These are phyloP conservation scores for Penicillium hordei DNA, from an alignment of 2,329 filamentous ascomycete genomes.

Conservation along the genomic window DNA sequence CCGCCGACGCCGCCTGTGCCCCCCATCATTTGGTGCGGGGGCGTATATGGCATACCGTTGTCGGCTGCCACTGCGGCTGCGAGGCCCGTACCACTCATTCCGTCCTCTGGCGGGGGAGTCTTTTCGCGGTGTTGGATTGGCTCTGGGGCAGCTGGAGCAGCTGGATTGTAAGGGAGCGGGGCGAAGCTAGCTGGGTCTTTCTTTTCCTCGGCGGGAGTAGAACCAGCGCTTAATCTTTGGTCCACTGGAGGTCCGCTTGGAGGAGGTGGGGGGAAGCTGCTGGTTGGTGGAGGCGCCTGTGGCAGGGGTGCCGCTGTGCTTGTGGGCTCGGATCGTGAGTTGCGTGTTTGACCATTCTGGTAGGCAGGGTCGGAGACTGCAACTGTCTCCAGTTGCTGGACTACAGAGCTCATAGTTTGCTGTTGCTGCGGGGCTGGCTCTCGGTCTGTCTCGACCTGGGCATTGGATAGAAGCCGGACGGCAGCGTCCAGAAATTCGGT, in stretches of 20 bases:
- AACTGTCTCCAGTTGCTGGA: conserved; percentile 62
- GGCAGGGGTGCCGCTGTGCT: conserved; percentile 17
- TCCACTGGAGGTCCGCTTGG: conserved; percentile 21
- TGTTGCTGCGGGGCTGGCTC: conserved; percentile 37
- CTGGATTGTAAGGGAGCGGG: conserved; percentile 65
- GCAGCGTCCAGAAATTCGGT: conserved; percentile 53
- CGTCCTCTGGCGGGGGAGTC: conserved; percentile 63
- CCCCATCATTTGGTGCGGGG: conserved; percentile 27
- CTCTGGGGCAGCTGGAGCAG: conserved; percentile 64
- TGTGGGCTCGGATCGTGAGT: conserved; percentile 36
- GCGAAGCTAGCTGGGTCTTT: conserved; percentile 41
- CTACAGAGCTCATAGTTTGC: conserved; percentile 56
- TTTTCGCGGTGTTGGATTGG: conserved; percentile 65
- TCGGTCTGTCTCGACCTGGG: conserved; percentile 53
- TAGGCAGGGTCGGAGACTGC: conserved; percentile 57
- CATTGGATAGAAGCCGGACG: conserved; percentile 34
- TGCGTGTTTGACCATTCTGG: conserved; percentile 45
- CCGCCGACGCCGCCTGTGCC: conserved; percentile 16
- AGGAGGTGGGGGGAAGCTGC: conserved; percentile 30
- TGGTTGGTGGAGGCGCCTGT: conserved; percentile 22
- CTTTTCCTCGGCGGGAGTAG: conserved; percentile 22
- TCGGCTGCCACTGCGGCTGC: conserved; percentile 44
- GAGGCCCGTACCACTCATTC: conserved; percentile 48
- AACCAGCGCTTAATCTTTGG: conserved; percentile 16
- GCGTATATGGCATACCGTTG: conserved; percentile 34